Percentiles rank a stretch among this genome's conserved stretches.
Conservation (phyloP, 768 basidiomycete genomes). For the Mycena rebaudengoi region DNA sequence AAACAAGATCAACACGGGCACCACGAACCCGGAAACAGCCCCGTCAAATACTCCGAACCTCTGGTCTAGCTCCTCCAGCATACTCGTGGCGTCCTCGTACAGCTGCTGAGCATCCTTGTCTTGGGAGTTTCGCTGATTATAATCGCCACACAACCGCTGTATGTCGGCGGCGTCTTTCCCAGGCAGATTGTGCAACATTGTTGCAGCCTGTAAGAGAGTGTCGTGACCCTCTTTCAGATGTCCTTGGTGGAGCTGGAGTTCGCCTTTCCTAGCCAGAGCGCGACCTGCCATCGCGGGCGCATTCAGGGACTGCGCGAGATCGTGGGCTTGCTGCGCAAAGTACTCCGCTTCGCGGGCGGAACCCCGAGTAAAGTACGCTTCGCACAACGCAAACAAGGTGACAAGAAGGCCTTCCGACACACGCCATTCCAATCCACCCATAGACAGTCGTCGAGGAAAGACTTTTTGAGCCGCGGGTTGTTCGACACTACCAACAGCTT, state of each 20-base stretch:
- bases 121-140: conserved; percentile 50
- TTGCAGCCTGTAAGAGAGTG: conserved; percentile 59
- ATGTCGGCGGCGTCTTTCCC: conserved; percentile 69
- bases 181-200: conserved; percentile 53
- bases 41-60: conserved; percentile 63
- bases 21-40: conserved; percentile 51
- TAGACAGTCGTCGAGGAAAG: conserved; percentile 42
- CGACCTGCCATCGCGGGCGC: conserved; percentile 71
- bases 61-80: conserved; percentile 70
- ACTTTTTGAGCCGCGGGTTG: conserved; percentile 34
- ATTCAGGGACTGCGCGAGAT: conserved; percentile 74
- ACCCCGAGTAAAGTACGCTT: conserved; percentile 75
- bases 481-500: conserved; percentile 20
- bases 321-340: conserved; percentile 80
- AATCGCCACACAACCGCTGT: conserved; percentile 63
- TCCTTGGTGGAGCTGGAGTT: conserved; percentile 74
- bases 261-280: conserved; percentile 72
- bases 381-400: conserved; percentile 70
- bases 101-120: conserved; percentile 57
- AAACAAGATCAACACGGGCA: neutral
- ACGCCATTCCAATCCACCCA: conserved; percentile 77
- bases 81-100: conserved; percentile 63
- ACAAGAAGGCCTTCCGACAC: conserved; percentile 75
- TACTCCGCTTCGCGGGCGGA: conserved; percentile 88
- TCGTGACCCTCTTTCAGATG: conserved; percentile 64